Conservation (phyloP, 78 protist genomes). For the Cavenderia fasciculata region DNA sequence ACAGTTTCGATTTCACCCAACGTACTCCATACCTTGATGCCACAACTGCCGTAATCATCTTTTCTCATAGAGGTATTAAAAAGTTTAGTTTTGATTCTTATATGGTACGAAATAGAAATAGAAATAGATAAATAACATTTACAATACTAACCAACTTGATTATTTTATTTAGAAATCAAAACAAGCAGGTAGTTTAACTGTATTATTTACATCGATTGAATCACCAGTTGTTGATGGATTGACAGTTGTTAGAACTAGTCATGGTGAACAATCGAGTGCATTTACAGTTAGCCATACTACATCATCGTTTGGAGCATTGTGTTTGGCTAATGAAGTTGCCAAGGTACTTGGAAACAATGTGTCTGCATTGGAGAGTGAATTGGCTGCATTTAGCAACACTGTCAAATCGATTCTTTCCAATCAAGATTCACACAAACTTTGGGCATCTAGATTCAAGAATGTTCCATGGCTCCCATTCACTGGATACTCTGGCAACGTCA, state of each 20-base stretch:
- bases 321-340: neutral
- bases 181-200: conserved; percentile 9
- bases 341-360: neutral
- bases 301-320: neutral
- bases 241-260: conserved; percentile 27
- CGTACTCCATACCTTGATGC: neutral
- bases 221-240: neutral
- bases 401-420: neutral
- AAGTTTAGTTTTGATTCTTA: neutral
- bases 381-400: neutral
- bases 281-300: conserved; percentile 32
- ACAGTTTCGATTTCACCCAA: conserved; percentile 25
- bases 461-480: neutral
- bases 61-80: conserved; percentile 59
- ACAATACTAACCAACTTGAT: no score
- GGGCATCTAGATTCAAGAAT: neutral
- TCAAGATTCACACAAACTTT: neutral
- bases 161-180: neutral
- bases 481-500: conserved; percentile 32
- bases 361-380: neutral
- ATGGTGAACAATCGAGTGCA: conserved; percentile 36
- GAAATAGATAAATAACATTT: no score
- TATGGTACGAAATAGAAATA: neutral
- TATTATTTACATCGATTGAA: conserved; percentile 3
- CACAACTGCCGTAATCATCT: conserved; percentile 19